phyloP scores from a whole-genome alignment of 805 yeast species.

The Phaffomyces antillensis region DNA sequence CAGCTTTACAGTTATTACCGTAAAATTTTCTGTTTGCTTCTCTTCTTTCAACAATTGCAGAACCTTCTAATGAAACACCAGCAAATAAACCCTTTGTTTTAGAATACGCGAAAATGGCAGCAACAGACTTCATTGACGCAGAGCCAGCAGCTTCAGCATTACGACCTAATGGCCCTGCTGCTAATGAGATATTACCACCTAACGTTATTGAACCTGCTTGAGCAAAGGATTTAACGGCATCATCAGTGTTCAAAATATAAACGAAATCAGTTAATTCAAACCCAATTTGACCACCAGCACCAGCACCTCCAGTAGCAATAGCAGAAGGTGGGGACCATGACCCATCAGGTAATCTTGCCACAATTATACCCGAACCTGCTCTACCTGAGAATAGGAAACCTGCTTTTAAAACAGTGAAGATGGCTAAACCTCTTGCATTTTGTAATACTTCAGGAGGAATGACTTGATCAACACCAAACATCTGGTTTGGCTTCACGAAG shows the following conservation, averaged over 20 bases:
- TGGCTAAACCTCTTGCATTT: slow-evolving; percentile 88
- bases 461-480: slow-evolving; percentile 79
- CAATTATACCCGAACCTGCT: slow-evolving; percentile 95
- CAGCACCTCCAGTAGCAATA: slow-evolving; percentile 93
- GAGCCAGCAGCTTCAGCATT: slow-evolving; percentile 97
- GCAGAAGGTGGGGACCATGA: slow-evolving; percentile 98
- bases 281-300: slow-evolving; percentile 97
- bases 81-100: slow-evolving; percentile 96
- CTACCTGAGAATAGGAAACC: slow-evolving; percentile 95
- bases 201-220: slow-evolving; percentile 90
- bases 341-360: slow-evolving; percentile 91
- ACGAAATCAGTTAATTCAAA: slow-evolving; percentile 95
- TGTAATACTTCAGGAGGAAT: slow-evolving; percentile 85
- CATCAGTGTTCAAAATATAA: slow-evolving; percentile 75
- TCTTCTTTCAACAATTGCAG: slow-evolving; percentile 92
- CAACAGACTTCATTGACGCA: slow-evolving; percentile 78
- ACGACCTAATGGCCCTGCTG: slow-evolving; percentile 97
- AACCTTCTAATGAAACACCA: slow-evolving; percentile 95
- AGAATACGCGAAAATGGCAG: slow-evolving; percentile 89
- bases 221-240: slow-evolving; percentile 91
- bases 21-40: slow-evolving; percentile 95
- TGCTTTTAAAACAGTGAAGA: slow-evolving; percentile 92
- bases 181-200: slow-evolving; percentile 91
- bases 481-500: slow-evolving; percentile 90
- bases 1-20: slow-evolving; percentile 85